Evolutionary conservation across 495 filamentous ascomycete species (phyloP), one percentile per base, ranked within the genome.

Genomic region (Beverwykella pulmonaria): DNA sequence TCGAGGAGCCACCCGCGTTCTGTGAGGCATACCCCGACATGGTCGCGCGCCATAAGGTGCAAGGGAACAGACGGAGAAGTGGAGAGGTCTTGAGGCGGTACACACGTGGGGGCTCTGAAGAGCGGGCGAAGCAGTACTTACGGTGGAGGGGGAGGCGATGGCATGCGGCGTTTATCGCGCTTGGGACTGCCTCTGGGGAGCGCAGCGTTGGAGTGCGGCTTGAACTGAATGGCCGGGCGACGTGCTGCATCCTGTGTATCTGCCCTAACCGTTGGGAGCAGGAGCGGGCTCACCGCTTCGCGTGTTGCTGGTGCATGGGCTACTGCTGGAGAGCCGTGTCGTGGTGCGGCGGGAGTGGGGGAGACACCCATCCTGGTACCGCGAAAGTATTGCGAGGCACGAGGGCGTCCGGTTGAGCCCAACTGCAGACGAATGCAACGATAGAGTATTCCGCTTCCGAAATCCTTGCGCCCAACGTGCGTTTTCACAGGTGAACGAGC

Each of bases 141-240:
- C 77, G 58, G 75, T 70, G 60, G 75, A 71, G 58, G 77, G 67
- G 64, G 71, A 61, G 71, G 71, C 26, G 71, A 73, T 20, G 64
- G 65, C 46, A 73, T 62, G 30, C 68, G 67, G 17, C 71, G 63
- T 41, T 61, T 68, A 20, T 56, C 54, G 57, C 10, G 46, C 61
- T 65, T 73, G 6, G 59, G 63, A 34, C 63, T 68, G 25, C 67
- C 71, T 54, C 41, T 57, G 39, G 64, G 71, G 15, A 66, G 29
- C 9, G 58, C 50, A 19, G 58, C 50, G 52, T 71, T 61, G 23
- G 54, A 41, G 50, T 72, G 70, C 39, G 71, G 48, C 29, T 68
- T 23, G 53, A 73, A 73, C 46, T 73, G 71, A 19, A 73, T 67
- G 39, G 67, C 68, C n/a, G 68, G 64, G 7, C 68, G 63, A 50